Base-by-base conservation (phyloP, 306 rosid species). In the barrel medic (Medicago truncatula) region DNA sequence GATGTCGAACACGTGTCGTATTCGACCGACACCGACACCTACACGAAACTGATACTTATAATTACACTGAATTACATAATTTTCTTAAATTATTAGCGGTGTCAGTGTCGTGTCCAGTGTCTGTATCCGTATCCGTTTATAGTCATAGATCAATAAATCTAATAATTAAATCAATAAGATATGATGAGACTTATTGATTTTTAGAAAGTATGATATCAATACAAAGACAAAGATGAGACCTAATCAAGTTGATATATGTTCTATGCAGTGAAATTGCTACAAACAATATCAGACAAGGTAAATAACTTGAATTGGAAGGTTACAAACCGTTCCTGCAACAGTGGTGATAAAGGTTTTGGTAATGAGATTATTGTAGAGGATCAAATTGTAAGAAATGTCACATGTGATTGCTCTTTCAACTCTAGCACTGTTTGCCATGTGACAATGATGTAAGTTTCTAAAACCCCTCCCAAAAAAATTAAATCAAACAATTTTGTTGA, bases 221-320 rank as follows among this genome's bases (percentile, higher is more conserved):
- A 23, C 28, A 23, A 23, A 1, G 28, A 23, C 28, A 23, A 23
- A 1, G 28, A 23, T 23, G 28, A 23, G 28, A 23, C 28, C 28
- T 23, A 23, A 23, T 36, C 2, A 3, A 36, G 2, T n/a, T 63
- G 15, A 64, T 64, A 2, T 64, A 25, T 64, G 5, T 64, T 39
- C 9, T 64, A 39, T 69, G 53, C 89, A 88, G 92, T 86, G 82
- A 81, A 73, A 80, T 28, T 21, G 72, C 84, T 88, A 1, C 77
- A 80, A 80, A 71, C 90, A 76, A 89, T 93, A 76, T 86, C 90
- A 1, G 50, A 69, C 41, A 84, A 86, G 20, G 38, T 93, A 57
- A 15, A 34, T 64, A 83, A 67, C 12, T 7, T 80, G 70, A 60
- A 70, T 28, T 89, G 98, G 98, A 85, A 52, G 18, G 79, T 89